Evolutionary conservation across 345 rosid genomes (phyloP), one percentile per base, ranked within the genome.

Genomic region (Gossypioides kirkii): DNA sequence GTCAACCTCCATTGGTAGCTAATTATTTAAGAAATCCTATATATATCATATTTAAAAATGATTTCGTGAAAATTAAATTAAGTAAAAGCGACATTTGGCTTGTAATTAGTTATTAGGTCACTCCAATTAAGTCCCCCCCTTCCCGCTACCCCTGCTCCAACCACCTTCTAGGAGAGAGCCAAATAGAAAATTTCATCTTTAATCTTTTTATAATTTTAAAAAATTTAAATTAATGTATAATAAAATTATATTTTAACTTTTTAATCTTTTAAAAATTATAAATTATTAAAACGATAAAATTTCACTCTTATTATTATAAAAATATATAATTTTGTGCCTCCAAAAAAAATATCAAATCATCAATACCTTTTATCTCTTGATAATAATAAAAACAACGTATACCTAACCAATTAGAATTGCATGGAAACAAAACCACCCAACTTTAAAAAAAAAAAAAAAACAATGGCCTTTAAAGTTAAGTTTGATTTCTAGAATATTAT

Each of bases 71-170:
- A 80, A 80, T 13, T 45, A 75, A 77, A 77, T 14, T 52, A 87
- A 85, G 91, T 82, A 86, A 92, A 87, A 90, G 84, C 82, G 98
- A 92, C 98, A 53, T 83, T 63, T 80, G 81, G 87, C 78, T 83
- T 87, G 97, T 79, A 81, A 85, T 89, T 82, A 80, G 94, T 87
- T 92, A 88, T 75, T 47, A 74, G 72, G 97, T 90, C 91, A 79
- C 87, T 82, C 66, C 77, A 58, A 65, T 70, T 32, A 4, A 71
- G 76, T 58, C 68, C 81, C 79, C 71, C 20, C 50, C 66, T 32
- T 32, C 38, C 60, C 83, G 76, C 87, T 88, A 73, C 75, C 82
- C 50, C 69, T 61, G 20, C n/a, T 20, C 26, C 69, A 64, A 64
- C 69, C 50, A 64, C 69, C 28, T 45, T 63, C 17, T n/a, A n/a